Conservation (phyloP, 352 stramenopile species). For the Peronospora destructor region DNA sequence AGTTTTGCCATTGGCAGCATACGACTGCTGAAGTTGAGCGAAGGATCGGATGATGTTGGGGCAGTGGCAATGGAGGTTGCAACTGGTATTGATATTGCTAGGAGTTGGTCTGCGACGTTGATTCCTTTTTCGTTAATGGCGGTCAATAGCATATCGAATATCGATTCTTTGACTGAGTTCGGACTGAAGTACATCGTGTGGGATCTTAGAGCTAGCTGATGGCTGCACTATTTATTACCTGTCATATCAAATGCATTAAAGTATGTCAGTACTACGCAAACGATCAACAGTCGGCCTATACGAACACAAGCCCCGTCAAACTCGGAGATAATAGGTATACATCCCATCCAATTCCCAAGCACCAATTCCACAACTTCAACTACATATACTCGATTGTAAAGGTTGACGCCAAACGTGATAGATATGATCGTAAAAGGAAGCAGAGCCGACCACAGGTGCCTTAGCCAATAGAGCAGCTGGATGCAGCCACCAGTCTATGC, state of each 20-base stretch:
- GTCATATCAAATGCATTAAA: background rate
- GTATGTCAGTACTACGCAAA: no score
- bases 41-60: no score
- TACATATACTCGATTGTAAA: constrained; percentile 1
- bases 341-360: constrained; percentile 1
- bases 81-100: constrained; percentile 1
- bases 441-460: constrained; percentile 53
- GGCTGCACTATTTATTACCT: background rate
- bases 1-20: background rate
- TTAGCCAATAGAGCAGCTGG: constrained; percentile 28
- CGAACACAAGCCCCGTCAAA: no score
- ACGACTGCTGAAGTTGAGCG: no score
- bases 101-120: constrained; percentile 4
- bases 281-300: no score
- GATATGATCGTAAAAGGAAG: constrained; percentile 75
- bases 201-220: background rate
- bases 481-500: constrained; percentile 75
- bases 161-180: no score
- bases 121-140: constrained; percentile 3
- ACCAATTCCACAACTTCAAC: constrained; percentile 12
- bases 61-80: background rate
- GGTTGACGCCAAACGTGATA: constrained; percentile 63
- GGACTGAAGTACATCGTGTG: no score
- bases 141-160: background rate
- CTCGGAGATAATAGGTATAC: no score